Base-by-base conservation (phyloP, 768 basidiomycete species). In the Calocybe cyanea region DNA sequence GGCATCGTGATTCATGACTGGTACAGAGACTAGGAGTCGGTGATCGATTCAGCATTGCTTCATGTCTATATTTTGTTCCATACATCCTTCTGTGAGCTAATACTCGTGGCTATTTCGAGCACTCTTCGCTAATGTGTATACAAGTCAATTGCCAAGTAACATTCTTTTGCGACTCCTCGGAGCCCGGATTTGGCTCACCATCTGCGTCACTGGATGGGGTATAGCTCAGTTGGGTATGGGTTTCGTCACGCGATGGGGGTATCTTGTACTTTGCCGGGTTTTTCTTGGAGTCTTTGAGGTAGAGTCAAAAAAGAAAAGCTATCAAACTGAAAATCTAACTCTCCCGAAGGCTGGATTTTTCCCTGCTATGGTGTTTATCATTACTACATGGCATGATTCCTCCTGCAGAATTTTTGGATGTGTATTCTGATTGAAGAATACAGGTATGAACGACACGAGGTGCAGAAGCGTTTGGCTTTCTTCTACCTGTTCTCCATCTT, bases 141-240 rank as follows among this genome's bases (percentile, higher is more conserved):
- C 21, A 47, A 75, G 71, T 17, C 72, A 76, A 57, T 54, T 76
- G 13, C 74, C 73, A 11, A 69, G 69, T 31, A 74, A 69, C 50
- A 51, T 71, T 7, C 48, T 72, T 17, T 57, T 76, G 25, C 65
- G 69, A 20, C 57, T 57, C 45, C 58, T 73, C 21, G 71, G 72
- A 7, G 66, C 66, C 17, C 66, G 70, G 21, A 68, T 67, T 48
- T 71, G 66, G 65, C 52, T 76, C 32, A 63, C 70, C 1, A 60
- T 68, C 45, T 69, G 65, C 31, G 63, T 67, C 9, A 20, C 66
- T 24, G 58, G 65, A 14, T 75, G 74, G 71, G 72, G 71, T 10
- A 59, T 62, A 7, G 65, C 69, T 24, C 68, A 72, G 40, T 56
- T 75, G 0, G 65, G 66, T 38, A 73, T 73, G 71, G 71, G 68